Evolutionary conservation across 257 asterid species (phyloP), one percentile per base, ranked within the genome.

Genomic region (Nyctanthes arbortristis): DNA sequence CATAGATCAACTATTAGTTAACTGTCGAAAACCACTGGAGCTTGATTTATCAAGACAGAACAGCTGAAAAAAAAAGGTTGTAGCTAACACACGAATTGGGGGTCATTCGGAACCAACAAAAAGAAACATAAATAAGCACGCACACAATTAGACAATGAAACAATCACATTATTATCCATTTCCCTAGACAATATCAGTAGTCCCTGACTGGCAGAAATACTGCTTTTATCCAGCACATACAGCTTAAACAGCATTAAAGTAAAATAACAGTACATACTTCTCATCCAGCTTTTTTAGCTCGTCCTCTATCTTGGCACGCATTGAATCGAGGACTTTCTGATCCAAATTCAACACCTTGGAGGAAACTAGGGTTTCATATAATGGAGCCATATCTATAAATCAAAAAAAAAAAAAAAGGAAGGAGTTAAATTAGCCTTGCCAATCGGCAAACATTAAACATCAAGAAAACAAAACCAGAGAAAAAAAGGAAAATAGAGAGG

Each of bases 371-470:
- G 83, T 82, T 87, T 92, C 96, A 68, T 89, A 92, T 79, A 89
- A 69, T 6, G 90, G 90, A 45, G 85, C 96, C 96, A 89, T 89
- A 78, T 87, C 97, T 92, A 75, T n/a, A n/a, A n/a, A n/a, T n/a
- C 74, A 61, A 56, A 18, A 37, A 9, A 25, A 28, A 28, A 52
- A 47, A 16, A n/a, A 49, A 47, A 64, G 65, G 39, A 18, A 32
- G 39, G 12, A 32, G 63, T 54, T 18, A 6, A 63, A 49, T 24
- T 57, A 13, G 31, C 30, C 54, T 13, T 16, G 36, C 39, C 5
- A 52, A 31, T 20, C 37, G 7, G 12, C 2, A 62, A 16, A 14
- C 16, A n/a, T 4, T 6, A 13, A 65, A 47, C 27, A n/a, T 0
- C 22, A 73, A 49, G 8, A 22, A 7, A 54, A 30, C 18, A 11